Evolutionary conservation across 139 green algal species (phyloP).

Genomic region (Pedinophyceae sp.): DNA sequence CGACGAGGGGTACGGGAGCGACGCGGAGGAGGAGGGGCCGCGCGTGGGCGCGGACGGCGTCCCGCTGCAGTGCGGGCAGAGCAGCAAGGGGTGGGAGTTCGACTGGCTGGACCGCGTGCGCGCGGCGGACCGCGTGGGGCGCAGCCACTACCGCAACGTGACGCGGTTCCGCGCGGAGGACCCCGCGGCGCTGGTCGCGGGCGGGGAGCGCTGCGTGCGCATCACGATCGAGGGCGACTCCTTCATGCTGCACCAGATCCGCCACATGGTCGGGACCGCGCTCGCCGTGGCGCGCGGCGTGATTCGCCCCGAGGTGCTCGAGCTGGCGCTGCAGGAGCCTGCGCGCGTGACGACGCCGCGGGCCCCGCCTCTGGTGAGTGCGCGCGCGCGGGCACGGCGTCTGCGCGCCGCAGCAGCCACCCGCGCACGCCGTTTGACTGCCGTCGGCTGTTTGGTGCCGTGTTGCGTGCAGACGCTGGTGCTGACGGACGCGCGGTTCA

Average conservation of each 20-base stretch:
- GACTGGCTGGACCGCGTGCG: too few species aligned
- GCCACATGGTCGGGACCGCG: slow-evolving; percentile 59
- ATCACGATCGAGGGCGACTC: slow-evolving; percentile 29
- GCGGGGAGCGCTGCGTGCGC: slow-evolving; percentile 28
- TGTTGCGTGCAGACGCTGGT: too few species aligned
- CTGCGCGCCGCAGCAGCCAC: too few species aligned
- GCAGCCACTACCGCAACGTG: slow-evolving; percentile 26
- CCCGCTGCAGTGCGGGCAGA: too few species aligned
- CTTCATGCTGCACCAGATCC: slow-evolving; percentile 69
- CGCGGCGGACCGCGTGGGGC: slow-evolving; percentile 16
- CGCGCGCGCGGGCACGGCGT: too few species aligned
- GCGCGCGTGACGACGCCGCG: too few species aligned
- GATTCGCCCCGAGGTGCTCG: slow-evolving; percentile 42
- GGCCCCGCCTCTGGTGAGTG: too few species aligned
- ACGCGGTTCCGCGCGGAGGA: slow-evolving; percentile 19
- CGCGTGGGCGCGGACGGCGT: too few species aligned
- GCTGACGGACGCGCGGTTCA: slow-evolving; percentile 34
- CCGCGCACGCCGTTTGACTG: too few species aligned
- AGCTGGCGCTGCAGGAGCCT: too few species aligned
- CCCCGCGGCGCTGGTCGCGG: slow-evolving; percentile 22
- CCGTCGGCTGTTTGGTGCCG: too few species aligned
- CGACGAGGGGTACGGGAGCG: background rate
- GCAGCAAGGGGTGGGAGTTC: too few species aligned
- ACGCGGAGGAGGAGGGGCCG: background rate
- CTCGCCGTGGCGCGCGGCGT: slow-evolving; percentile 35